Percentiles rank a stretch among this genome's conserved stretches.
Conservation (phyloP, 768 basidiomycete genomes). For the Tylopilus plumbeoviolaceoides region DNA sequence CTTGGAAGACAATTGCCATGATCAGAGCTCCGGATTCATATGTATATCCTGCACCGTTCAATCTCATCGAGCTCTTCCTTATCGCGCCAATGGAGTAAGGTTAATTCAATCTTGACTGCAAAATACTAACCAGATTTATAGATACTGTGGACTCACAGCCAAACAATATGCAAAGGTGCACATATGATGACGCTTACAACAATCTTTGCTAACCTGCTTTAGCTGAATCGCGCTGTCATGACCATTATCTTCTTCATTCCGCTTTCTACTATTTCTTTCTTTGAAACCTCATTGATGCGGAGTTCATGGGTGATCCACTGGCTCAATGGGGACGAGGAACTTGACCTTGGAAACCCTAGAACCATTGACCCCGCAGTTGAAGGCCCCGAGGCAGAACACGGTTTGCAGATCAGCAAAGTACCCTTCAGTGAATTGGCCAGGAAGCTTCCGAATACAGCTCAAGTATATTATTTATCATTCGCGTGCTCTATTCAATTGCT, state of each 20-base stretch:
- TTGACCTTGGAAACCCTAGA: conserved; percentile 49
- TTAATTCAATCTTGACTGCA: neutral
- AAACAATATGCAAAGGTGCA: conserved; percentile 58
- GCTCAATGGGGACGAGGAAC: conserved; percentile 59
- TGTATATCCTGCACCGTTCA: conserved; percentile 90
- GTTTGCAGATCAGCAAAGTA: conserved; percentile 64
- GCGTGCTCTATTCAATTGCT: neutral
- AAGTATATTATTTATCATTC: conserved; percentile 43
- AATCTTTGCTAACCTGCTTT: conserved; percentile 3
- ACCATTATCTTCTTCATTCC: conserved; percentile 76
- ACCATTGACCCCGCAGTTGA: conserved; percentile 60
- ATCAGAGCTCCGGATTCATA: conserved; percentile 79
- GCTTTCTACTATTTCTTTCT: conserved; percentile 66
- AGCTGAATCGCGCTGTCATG: conserved; percentile 84
- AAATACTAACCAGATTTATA: conserved; percentile 19
- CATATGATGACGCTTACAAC: neutral
- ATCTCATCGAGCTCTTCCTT: conserved; percentile 75
- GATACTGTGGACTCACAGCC: conserved; percentile 42
- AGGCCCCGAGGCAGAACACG: conserved; percentile 47
- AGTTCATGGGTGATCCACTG: conserved; percentile 66
- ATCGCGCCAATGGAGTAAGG: conserved; percentile 84
- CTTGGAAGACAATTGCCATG: conserved; percentile 80
- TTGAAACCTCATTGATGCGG: conserved; percentile 56
- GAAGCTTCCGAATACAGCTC: conserved; percentile 66
- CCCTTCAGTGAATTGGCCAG: conserved; percentile 67